A percentile compares a stretch with the other conserved stretches of the same genome.
These are phyloP conservation scores for Mortierella polycephala DNA, from an alignment of 371 early-diverging fungal genomes.

Conservation along the genomic window DNA sequence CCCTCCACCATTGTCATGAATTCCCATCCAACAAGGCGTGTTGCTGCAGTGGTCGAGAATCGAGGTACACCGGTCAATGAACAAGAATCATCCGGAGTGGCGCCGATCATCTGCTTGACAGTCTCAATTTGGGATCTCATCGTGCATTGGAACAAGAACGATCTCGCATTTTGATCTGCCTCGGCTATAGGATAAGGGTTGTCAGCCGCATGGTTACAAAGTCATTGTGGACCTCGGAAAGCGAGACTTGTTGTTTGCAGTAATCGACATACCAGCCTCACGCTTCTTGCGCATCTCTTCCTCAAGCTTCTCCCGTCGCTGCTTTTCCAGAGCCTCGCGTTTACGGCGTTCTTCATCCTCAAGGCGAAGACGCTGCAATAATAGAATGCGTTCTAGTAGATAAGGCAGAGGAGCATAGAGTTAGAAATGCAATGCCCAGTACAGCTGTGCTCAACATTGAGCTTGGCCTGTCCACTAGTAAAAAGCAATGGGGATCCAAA, in stretches of 20 bases:
- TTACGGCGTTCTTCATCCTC: conserved; percentile 55
- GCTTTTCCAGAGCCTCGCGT: conserved; percentile 40
- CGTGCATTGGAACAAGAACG: conserved; percentile 52
- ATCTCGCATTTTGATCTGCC: conserved; percentile 50
- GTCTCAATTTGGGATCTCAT: conserved; percentile 43
- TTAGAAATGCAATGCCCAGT: background rate
- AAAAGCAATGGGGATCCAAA: background rate
- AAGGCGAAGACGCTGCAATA: conserved; percentile 44
- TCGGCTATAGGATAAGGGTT: conserved; percentile 25
- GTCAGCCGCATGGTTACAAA: background rate
- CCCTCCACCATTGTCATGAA: conserved; percentile 50
- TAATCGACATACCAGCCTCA: conserved; percentile 44
- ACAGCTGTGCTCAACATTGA: too few relatives aligned
- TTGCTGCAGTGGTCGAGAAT: conserved; percentile 45
- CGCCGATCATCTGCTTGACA: conserved; percentile 50
- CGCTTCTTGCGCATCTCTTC: conserved; percentile 55
- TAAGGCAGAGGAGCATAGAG: background rate
- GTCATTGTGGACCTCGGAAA: background rate
- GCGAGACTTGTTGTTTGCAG: background rate
- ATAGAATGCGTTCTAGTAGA: conserved; percentile 32
- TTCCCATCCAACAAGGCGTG: conserved; percentile 51
- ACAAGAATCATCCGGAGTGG: conserved; percentile 44
- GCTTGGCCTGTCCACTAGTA: too few relatives aligned
- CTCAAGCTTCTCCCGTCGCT: conserved; percentile 40
- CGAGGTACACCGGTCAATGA: conserved; percentile 42